Conservation (phyloP, 31 red algal species). For the Bonnemaisonia californica region DNA sequence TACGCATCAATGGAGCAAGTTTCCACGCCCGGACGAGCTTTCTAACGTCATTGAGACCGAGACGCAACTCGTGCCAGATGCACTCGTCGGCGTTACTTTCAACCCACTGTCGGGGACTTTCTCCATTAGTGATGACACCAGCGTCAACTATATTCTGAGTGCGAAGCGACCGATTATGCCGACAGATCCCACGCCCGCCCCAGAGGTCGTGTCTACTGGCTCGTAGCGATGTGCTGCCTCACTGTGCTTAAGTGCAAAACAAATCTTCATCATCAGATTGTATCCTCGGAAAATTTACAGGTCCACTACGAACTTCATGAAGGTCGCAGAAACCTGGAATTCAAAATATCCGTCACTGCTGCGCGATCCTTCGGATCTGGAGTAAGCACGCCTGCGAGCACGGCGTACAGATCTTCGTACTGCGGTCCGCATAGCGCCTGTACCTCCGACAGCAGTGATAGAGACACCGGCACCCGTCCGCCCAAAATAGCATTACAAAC, state of each 20-base stretch:
- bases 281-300: no score
- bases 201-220: background rate
- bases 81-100: conserved; percentile 71
- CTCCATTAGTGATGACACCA: conserved; percentile 53
- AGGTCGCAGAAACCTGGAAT: conserved; percentile 28
- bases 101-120: conserved; percentile 62
- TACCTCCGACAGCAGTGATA: conserved; percentile 21
- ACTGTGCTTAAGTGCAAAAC: no score
- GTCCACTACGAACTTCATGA: no score
- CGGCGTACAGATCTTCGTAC: conserved; percentile 57
- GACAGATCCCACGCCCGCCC: background rate
- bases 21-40: conserved; percentile 80
- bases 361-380: conserved; percentile 51
- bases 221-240: no score
- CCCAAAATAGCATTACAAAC: conserved; percentile 23
- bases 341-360: conserved; percentile 44
- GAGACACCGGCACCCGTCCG: conserved; percentile 14
- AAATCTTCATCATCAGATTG: no score
- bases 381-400: conserved; percentile 59
- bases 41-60: conserved; percentile 51
- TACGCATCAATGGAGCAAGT: conserved; percentile 94
- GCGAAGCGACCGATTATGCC: conserved; percentile 41
- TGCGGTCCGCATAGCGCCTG: conserved; percentile 19
- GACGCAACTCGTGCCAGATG: conserved; percentile 41
- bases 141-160: conserved; percentile 87